phyloP scores from a whole-genome alignment of 2,329 filamentous ascomycete species.

The Aureobasidium sp. region DNA sequence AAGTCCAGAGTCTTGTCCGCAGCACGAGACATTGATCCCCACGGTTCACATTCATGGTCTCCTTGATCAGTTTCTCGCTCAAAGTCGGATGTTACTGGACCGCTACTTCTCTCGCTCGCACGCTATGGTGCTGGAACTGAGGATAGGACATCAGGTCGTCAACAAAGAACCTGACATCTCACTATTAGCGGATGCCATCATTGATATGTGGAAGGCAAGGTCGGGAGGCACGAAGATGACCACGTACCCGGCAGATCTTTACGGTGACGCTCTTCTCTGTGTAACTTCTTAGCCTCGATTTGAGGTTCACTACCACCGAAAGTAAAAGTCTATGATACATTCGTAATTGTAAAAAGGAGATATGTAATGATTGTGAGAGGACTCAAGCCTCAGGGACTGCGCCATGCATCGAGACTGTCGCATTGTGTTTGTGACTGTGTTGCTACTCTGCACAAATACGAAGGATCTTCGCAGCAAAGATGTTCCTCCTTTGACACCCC shows the following conservation, averaged over 20 bases:
- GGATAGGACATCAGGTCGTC: not conserved
- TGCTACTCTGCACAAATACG: too few species aligned
- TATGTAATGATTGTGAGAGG: not conserved
- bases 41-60: not conserved
- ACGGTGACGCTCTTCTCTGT: not conserved
- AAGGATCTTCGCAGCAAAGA: too few species aligned
- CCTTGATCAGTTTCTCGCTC: not conserved
- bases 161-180: not conserved
- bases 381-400: too few species aligned
- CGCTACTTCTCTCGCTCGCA: not conserved
- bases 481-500: too few species aligned
- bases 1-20: not conserved
- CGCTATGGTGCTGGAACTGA: not conserved
- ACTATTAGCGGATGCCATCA: not conserved
- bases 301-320: not conserved
- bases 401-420: too few species aligned
- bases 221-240: not conserved
- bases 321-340: not conserved
- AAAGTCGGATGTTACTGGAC: not conserved
- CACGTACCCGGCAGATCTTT: not conserved
- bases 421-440: too few species aligned
- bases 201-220: not conserved
- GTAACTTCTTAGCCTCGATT: not conserved
- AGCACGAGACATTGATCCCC: not conserved
- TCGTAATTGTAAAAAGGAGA: not conserved